Percentiles rank a stretch among this genome's conserved stretches.
Conservation (phyloP, 2,329 filamentous ascomycete genomes). For the Fusarium neocosmosporiellum region DNA sequence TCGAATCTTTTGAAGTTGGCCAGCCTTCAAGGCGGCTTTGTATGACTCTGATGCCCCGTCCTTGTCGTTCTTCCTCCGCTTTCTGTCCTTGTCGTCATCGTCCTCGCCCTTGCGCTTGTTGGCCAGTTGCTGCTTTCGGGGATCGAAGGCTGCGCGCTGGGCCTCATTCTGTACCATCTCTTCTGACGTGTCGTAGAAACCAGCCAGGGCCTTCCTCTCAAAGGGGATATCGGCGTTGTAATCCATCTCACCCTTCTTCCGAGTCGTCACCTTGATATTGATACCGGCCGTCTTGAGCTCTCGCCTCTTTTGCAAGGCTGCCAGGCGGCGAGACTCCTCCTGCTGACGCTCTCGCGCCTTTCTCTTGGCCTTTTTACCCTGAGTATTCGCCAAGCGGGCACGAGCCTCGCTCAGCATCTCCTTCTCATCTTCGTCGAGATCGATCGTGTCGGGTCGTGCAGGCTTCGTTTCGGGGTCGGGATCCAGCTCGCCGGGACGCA, state of each 20-base stretch:
- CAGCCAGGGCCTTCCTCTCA: conserved; percentile 87
- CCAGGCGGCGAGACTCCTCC: conserved; percentile 91
- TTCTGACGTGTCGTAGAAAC: conserved; percentile 93
- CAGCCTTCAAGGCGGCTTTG: conserved; percentile 91
- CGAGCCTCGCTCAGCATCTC: conserved; percentile 99
- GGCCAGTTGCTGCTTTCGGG: conserved; percentile 87
- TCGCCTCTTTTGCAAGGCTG: conserved; percentile 91
- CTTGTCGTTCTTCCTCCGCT: conserved; percentile 91
- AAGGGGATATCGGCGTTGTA: conserved; percentile 99
- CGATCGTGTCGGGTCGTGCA: conserved; percentile 94
- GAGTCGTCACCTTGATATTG: conserved; percentile 93
- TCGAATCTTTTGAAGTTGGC: conserved; percentile 91
- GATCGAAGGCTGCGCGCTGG: conserved; percentile 87
- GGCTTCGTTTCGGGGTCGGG: conserved; percentile 98
- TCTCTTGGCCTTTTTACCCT: conserved; percentile 98
- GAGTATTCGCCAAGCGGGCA: conserved; percentile 94
- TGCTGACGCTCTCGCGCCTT: conserved; percentile 96
- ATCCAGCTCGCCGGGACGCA: conserved; percentile 93
- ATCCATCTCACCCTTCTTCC: conserved; percentile 98
- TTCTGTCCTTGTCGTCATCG: conserved; percentile 83
- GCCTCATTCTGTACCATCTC: conserved; percentile 85
- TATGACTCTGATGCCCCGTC: conserved; percentile 80
- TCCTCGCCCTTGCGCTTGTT: conserved; percentile 96
- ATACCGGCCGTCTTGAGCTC: conserved; percentile 98
- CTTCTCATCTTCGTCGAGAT: conserved; percentile 98